Base-by-base conservation (phyloP, 305 asterid genomes). In the Fraxinus albicans region DNA sequence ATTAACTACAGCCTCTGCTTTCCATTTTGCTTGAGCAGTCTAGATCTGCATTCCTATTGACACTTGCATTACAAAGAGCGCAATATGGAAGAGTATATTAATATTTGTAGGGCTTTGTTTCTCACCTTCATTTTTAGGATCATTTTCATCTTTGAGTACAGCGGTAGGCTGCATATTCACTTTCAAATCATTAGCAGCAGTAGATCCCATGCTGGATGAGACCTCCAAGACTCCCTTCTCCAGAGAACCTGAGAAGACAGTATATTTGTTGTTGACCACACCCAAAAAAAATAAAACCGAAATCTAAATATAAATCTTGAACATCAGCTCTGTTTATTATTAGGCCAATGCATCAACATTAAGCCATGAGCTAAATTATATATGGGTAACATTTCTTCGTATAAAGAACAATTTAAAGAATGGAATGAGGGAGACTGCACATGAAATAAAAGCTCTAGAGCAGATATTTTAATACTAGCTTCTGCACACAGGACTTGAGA, bases 71-170 rank as follows among this genome's bases (percentile, higher is more conserved):
- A 67, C 23, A 21, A 29, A 55, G 74, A 21, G 44, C 10, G 17
- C 63, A 58, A 33, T 76, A 60, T 9, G 78, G 25, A 85, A n/a
- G 25, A 21, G 6, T 33, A 53, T 19, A 73, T n/a, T 29, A 31
- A 78, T 73, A 33, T 78, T 72, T 81, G 17, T 40, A 10, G 25
- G 77, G 80, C 53, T 75, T 50, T 60, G 27, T 27, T 13, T 53
- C 80, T 84, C 78, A 91, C 95, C 96, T 88, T 83, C 87, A 83
- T 34, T 25, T 81, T 74, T 34, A 82, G 83, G 53, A 47, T 77
- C 86, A 42, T 19, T 87, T 67, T 81, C 79, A 74, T 79, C 82
- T 79, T 83, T 72, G 67, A 55, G 77, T 27, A 72, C 40, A 23
- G 63, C 72, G 27, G 67, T 50, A 4, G 86, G 85, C 80, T 58